Evolutionary conservation across 371 early-diverging fungal species (phyloP), one percentile per base, ranked within the genome.

Genomic region (Batkoa obscura): DNA sequence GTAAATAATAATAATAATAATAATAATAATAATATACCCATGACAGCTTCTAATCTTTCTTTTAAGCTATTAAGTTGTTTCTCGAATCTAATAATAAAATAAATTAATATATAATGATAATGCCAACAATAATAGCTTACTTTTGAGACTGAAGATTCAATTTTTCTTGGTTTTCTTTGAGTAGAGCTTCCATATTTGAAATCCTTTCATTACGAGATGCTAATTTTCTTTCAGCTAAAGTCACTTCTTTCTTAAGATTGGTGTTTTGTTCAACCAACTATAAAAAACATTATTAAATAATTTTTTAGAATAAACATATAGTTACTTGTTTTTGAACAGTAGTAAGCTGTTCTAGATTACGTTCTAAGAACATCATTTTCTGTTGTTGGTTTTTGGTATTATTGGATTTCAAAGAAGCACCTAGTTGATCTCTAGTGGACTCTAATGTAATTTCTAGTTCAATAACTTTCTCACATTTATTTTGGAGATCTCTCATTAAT

Each of bases 401-500:
- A 66, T 74, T 83, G 60, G 80, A 83, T 58, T 80, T 77, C 51
- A 85, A 70, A 17, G 88, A 81, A 60, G 72, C 81, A 60, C 88
- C 79, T 69, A 90, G 86, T 67, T 91, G 86, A 61, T 89, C 90
- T 5, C 89, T 80, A 2, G 87, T 80, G 60, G 93, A 93, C 60
- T 94, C 95, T 52, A 94, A 69, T 0, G 86, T 79, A 68, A 94
- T 84, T 66, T 94, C 94, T 12, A 94, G 80, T 70, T 94, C 94
- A 30, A 94, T 90, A 43, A 88, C 88, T 71, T 86, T 87, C 64
- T 96, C 94, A 71, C 93, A 94, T 33, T 93, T 82, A 69, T 84
- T 83, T 67, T 93, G 91, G 32, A 96, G 77, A 62, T 94, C 94
- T 31, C 87, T 78, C 93, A 94, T 90, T 59, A 96, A 70, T 23